Percentiles rank a stretch among this genome's conserved stretches.
phyloP scores from a whole-genome alignment of 2,329 filamentous ascomycete genomes.

The Stenocarpella maydis region DNA sequence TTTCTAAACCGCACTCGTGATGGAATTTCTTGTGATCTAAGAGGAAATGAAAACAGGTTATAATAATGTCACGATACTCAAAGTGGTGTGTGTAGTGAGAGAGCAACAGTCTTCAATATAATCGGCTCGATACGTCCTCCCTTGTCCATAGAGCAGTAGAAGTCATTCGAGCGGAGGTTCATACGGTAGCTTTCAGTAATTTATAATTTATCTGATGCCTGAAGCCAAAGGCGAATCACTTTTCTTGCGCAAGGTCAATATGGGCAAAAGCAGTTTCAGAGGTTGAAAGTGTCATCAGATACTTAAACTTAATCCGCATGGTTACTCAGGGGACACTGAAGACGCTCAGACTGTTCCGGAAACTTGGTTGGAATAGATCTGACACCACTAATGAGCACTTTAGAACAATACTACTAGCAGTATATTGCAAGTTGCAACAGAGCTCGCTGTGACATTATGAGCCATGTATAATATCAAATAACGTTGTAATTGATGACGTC shows the following conservation, averaged over 20 bases:
- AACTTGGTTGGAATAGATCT: neutral
- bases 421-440: no score
- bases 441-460: neutral
- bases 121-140: neutral
- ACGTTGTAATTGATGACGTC: neutral
- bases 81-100: neutral
- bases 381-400: neutral
- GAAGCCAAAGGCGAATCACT: neutral
- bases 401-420: neutral
- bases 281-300: neutral
- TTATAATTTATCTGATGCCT: neutral
- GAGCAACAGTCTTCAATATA: neutral
- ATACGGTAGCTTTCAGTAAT: no score
- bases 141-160: neutral
- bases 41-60: no score
- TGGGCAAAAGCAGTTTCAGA: neutral
- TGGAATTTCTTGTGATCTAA: no score
- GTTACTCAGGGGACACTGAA: neutral
- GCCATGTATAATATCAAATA: neutral
- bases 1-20: no score
- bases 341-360: neutral
- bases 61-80: no score
- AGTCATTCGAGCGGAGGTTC: no score
- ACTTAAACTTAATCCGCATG: neutral
- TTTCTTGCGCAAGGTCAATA: neutral